phyloP scores from a whole-genome alignment of 2,329 filamentous ascomycete species.

The Knufia fluminis region DNA sequence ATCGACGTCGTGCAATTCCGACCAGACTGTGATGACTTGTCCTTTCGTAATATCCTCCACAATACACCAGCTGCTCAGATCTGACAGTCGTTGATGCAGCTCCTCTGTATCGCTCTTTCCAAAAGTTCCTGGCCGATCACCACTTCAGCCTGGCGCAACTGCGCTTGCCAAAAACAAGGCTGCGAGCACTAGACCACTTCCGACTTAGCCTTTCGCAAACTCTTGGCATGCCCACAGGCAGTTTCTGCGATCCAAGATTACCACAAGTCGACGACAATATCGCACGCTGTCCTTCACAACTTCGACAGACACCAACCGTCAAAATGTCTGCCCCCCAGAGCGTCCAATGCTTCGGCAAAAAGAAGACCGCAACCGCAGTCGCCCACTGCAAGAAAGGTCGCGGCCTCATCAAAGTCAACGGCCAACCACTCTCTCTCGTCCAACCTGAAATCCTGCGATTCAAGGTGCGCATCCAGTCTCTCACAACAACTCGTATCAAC shows the following conservation, averaged over 20 bases:
- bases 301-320: conserved; percentile 22
- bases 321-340: conserved; percentile 71
- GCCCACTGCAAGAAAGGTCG: conserved; percentile 85
- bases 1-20: too few species aligned
- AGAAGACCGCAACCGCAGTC: conserved; percentile 79
- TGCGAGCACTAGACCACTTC: background rate
- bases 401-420: conserved; percentile 98
- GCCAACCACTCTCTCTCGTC: conserved; percentile 85
- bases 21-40: too few species aligned
- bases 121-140: background rate
- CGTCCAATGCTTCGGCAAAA: conserved; percentile 99
- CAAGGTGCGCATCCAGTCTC: conserved; percentile 56
- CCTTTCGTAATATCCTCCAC: too few species aligned
- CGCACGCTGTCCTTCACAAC: background rate
- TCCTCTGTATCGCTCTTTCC: background rate
- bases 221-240: background rate
- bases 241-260: background rate
- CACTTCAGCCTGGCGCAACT: too few species aligned
- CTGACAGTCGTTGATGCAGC: background rate
- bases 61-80: background rate
- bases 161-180: background rate
- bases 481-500: conserved; percentile 8
- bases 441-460: conserved; percentile 96
- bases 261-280: conserved; percentile 3
- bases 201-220: background rate